Conservation (phyloP, 495 filamentous ascomycete species). For the Penicillium antarcticum region DNA sequence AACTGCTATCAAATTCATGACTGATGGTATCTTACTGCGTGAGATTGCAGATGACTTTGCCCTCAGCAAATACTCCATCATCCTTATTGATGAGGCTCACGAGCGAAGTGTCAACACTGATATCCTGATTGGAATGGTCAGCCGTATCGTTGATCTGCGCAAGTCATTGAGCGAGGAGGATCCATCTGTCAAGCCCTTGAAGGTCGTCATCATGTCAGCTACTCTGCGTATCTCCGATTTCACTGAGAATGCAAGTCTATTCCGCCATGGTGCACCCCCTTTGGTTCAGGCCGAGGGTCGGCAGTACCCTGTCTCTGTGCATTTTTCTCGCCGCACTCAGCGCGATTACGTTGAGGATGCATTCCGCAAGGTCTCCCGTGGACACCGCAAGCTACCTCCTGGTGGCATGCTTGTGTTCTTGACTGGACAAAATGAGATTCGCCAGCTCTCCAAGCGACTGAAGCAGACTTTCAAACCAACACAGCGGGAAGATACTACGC, state of each 20-base stretch:
- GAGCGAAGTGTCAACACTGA: constrained; percentile 97
- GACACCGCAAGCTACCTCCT: constrained; percentile 85
- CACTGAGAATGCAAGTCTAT: constrained; percentile 75
- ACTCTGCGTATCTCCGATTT: constrained; percentile 90
- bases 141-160: constrained; percentile 79
- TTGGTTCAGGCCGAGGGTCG: constrained; percentile 90
- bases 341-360: constrained; percentile 87
- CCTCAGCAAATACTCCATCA: constrained; percentile 86
- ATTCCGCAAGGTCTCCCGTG: constrained; percentile 82
- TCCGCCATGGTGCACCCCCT: constrained; percentile 71
- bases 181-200: constrained; percentile 68
- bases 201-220: constrained; percentile 97
- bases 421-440: constrained; percentile 91
- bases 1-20: constrained; percentile 98
- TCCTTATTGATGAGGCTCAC: constrained; percentile 97
- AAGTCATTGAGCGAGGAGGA: constrained; percentile 61
- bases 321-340: constrained; percentile 81
- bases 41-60: constrained; percentile 90
- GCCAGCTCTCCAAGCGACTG: constrained; percentile 69
- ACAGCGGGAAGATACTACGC: constrained; percentile 46
- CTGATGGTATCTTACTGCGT: constrained; percentile 90
- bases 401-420: constrained; percentile 95
- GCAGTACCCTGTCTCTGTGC: constrained; percentile 83
- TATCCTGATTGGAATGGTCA: constrained; percentile 94
- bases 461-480: constrained; percentile 67